phyloP scores from a whole-genome alignment of 805 yeast species.

The Candida nemodendra region DNA sequence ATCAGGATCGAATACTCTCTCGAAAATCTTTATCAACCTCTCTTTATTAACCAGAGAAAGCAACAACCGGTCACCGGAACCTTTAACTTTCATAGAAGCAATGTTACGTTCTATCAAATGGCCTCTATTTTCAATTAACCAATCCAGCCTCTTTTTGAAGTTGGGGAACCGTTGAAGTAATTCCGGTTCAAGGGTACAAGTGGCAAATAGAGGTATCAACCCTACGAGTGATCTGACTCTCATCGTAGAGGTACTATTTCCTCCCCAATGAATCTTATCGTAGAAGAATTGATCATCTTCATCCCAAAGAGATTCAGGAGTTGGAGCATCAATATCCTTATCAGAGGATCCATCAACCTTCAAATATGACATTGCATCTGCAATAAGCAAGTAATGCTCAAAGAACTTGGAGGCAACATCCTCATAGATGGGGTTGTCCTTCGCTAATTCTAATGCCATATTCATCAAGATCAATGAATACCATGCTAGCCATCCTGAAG shows the following conservation, averaged over 20 bases:
- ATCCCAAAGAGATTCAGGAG: constrained; percentile 78
- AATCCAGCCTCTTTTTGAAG: constrained; percentile 76
- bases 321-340: constrained; percentile 29
- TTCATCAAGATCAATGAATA: constrained; percentile 87
- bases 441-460: constrained; percentile 87
- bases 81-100: constrained; percentile 76
- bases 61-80: constrained; percentile 78
- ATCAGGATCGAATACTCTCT: constrained; percentile 77
- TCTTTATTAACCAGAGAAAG: constrained; percentile 81
- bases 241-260: constrained; percentile 58
- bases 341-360: constrained; percentile 36
- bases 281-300: constrained; percentile 86
- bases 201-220: constrained; percentile 85
- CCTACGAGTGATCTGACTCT: constrained; percentile 92
- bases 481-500: constrained; percentile 98
- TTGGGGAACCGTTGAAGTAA: constrained; percentile 73
- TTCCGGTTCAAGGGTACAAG: constrained; percentile 84
- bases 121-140: constrained; percentile 74
- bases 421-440: constrained; percentile 81
- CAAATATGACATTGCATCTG: constrained; percentile 86
- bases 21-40: constrained; percentile 69
- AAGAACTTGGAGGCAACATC: constrained; percentile 92
- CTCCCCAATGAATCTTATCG: constrained; percentile 87
- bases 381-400: constrained; percentile 87
- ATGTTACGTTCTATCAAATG: constrained; percentile 76